Evolutionary conservation across 1,284 basidiomycete genomes (phyloP).

Genomic region (Fomitiporia mediterranea): DNA sequence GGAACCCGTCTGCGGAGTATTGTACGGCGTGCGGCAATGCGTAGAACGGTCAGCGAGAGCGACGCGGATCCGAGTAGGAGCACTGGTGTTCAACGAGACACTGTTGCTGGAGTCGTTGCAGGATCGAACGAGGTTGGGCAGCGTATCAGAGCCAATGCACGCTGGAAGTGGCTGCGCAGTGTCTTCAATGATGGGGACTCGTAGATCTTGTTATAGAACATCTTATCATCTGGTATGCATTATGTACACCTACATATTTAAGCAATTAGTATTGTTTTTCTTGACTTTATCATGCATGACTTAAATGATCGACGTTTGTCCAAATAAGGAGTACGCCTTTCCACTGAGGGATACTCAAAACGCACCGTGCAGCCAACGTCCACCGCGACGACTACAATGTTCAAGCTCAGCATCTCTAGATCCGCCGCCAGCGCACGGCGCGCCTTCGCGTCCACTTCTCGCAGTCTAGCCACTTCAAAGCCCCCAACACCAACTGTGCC

Average conservation of each 20-base stretch:
- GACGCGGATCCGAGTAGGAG: slow-evolving; percentile 37
- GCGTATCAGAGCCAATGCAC: slow-evolving; percentile 23
- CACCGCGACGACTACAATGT: slow-evolving; percentile 16
- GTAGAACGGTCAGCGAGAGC: slow-evolving; percentile 48
- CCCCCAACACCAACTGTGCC: not conserved
- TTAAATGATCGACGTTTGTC: not conserved
- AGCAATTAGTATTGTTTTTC: not conserved
- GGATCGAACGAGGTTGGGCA: not conserved
- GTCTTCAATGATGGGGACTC: slow-evolving; percentile 21
- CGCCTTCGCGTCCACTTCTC: not conserved
- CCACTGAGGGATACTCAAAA: not conserved
- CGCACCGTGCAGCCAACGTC: not conserved
- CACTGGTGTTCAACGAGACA: slow-evolving; percentile 20
- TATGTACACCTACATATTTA: not conserved
- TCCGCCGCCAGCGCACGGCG: slow-evolving; percentile 10
- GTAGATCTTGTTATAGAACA: slow-evolving; percentile 1
- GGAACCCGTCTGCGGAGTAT: slow-evolving; percentile 30
- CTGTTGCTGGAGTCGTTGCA: slow-evolving; percentile 15
- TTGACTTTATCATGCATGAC: not conserved
- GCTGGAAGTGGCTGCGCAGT: slow-evolving; percentile 36
- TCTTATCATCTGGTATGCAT: not conserved
- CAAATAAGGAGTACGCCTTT: not conserved
- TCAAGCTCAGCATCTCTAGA: slow-evolving; percentile 17
- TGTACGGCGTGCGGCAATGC: slow-evolving; percentile 28
- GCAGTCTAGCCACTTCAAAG: not conserved